phyloP scores from a whole-genome alignment of 2,329 filamentous ascomycete species.

The Cadophora malorum region DNA sequence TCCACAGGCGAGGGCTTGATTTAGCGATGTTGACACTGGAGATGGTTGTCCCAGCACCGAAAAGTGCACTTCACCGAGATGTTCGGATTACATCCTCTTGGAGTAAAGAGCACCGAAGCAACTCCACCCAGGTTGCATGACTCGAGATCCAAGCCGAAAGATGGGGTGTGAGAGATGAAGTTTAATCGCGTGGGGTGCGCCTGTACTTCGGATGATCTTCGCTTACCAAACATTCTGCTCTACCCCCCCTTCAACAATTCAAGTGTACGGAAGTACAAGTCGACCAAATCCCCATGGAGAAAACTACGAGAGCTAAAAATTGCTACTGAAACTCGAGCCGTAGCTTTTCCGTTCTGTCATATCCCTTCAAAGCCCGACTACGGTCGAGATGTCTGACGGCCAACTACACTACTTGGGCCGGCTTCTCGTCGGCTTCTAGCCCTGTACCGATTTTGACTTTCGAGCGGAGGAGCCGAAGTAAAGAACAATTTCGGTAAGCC shows the following conservation, averaged over 20 bases:
- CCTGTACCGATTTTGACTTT: slow-evolving; percentile 7
- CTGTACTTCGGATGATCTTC: slow-evolving; percentile 6
- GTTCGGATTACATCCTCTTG: background rate
- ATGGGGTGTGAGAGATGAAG: background rate
- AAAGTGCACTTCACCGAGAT: background rate
- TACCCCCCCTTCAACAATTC: background rate
- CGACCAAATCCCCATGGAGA: background rate
- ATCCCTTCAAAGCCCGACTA: background rate
- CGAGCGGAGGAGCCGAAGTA: background rate
- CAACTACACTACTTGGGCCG: background rate
- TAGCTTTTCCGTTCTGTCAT: background rate
- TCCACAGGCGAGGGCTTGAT: background rate
- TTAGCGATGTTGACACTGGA: background rate
- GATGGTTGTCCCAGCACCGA: slow-evolving; percentile 4
- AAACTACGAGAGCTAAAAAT: too few species aligned
- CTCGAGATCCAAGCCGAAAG: background rate
- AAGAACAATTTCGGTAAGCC: background rate
- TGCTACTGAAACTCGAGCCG: background rate
- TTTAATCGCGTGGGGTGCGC: background rate
- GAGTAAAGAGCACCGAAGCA: background rate
- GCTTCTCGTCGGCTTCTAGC: slow-evolving; percentile 1
- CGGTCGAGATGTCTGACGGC: background rate
- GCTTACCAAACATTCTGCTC: background rate
- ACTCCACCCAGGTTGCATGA: background rate
- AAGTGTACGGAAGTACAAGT: background rate